Conservation (phyloP, 2,329 filamentous ascomycete species). For the Penicillium sp. region DNA sequence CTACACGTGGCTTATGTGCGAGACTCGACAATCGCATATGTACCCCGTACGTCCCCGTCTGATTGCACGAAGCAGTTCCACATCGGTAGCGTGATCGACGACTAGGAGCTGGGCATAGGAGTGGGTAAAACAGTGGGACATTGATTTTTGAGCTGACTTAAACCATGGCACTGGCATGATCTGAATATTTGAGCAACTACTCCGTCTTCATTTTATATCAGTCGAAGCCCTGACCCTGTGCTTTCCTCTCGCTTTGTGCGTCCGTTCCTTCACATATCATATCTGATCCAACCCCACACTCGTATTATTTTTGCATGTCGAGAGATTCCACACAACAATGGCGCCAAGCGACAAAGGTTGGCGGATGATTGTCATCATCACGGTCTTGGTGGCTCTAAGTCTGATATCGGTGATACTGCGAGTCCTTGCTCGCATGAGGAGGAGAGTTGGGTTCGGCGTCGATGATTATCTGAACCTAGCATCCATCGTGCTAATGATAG, state of each 20-base stretch:
- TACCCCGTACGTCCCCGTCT: background rate
- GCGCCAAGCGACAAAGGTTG: conserved; percentile 25
- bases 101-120: background rate
- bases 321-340: conserved; percentile 20
- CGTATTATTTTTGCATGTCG: background rate
- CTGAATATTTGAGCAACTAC: background rate
- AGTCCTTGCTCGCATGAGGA: conserved; percentile 26
- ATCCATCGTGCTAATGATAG: conserved; percentile 27
- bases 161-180: background rate
- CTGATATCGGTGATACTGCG: conserved; percentile 27
- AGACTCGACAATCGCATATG: too few species aligned
- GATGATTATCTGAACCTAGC: conserved; percentile 33
- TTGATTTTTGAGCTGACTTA: conserved; percentile 1
- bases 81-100: conserved; percentile 4
- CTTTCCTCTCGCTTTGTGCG: conserved; percentile 10
- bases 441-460: conserved; percentile 30
- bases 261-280: background rate
- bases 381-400: conserved; percentile 30
- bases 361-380: conserved; percentile 31
- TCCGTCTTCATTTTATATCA: conserved; percentile 2
- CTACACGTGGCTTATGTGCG: background rate
- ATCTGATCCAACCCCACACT: background rate
- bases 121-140: conserved; percentile 3
- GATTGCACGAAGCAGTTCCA: background rate
- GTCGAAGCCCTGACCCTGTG: background rate